A percentile compares a stretch with the other conserved stretches of the same genome.
phyloP scores from a whole-genome alignment of 1,284 basidiomycete species.

The Inonotus hispidus region DNA sequence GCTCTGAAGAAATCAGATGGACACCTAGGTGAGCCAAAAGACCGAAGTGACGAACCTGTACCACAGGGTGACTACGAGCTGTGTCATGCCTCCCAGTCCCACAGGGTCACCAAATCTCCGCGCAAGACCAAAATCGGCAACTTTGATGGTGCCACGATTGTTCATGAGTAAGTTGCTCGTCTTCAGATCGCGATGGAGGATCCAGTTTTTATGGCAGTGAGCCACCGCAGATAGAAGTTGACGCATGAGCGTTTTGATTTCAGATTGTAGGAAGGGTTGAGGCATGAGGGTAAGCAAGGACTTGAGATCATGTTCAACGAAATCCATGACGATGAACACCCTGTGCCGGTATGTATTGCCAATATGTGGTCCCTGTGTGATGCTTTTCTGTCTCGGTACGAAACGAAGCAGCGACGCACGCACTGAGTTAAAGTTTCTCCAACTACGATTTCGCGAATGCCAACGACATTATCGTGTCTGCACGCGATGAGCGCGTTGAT shows the following conservation, averaged over 20 bases:
- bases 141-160: slow-evolving; percentile 96
- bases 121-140: slow-evolving; percentile 97
- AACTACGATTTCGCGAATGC: slow-evolving; percentile 94
- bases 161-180: slow-evolving; percentile 98
- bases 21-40: slow-evolving; percentile 18
- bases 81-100: slow-evolving; percentile 90
- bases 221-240: slow-evolving; percentile 92
- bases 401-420: slow-evolving; percentile 34
- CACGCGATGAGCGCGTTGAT: slow-evolving; percentile 92
- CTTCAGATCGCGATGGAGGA: slow-evolving; percentile 95
- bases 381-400: slow-evolving; percentile 12
- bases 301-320: slow-evolving; percentile 99
- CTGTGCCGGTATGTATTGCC: slow-evolving; percentile 36
- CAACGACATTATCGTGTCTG: slow-evolving; percentile 91
- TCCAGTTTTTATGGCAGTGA: slow-evolving; percentile 95
- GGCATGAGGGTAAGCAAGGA: slow-evolving; percentile 92
- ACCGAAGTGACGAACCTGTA: slow-evolving; percentile 71
- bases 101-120: slow-evolving; percentile 93
- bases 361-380: slow-evolving; percentile 15
- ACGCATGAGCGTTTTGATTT: slow-evolving; percentile 94
- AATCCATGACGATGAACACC: slow-evolving; percentile 99
- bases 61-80: slow-evolving; percentile 97
- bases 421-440: slow-evolving; percentile 99
- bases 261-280: slow-evolving; percentile 91
- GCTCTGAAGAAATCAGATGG: slow-evolving; percentile 51